These are phyloP conservation scores for Xylaria palmicola DNA, from an alignment of 495 filamentous ascomycete genomes.

Conservation along the genomic window DNA sequence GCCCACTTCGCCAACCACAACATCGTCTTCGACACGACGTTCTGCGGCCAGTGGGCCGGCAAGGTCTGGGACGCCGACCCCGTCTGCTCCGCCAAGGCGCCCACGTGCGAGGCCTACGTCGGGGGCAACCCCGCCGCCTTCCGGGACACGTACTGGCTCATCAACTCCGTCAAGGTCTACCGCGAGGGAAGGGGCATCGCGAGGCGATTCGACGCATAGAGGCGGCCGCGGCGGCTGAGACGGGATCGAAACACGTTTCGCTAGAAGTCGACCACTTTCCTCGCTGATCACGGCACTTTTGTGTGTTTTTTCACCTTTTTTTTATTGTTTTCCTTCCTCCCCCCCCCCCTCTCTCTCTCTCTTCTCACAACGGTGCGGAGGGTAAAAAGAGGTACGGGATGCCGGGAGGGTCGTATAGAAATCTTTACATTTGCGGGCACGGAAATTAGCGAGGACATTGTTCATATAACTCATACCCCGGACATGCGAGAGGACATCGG, in stretches of 20 bases:
- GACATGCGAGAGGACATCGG: slow-evolving; percentile 2
- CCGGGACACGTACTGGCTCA: slow-evolving; percentile 65
- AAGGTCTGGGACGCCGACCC: slow-evolving; percentile 48
- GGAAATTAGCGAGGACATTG: slow-evolving; percentile 7
- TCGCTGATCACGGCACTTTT: background rate
- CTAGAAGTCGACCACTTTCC: background rate
- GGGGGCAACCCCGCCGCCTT: slow-evolving; percentile 60
- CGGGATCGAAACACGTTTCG: background rate
- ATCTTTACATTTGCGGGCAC: slow-evolving; percentile 10
- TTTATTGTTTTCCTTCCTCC: too few species aligned
- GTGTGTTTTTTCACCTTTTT: too few species aligned
- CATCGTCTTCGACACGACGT: slow-evolving; percentile 78
- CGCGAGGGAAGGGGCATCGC: slow-evolving; percentile 27
- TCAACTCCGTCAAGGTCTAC: slow-evolving; percentile 69
- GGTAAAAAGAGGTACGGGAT: background rate
- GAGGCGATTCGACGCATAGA: slow-evolving; percentile 24
- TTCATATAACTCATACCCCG: slow-evolving; percentile 3
- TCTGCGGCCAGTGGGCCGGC: slow-evolving; percentile 91
- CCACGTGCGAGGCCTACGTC: slow-evolving; percentile 65
- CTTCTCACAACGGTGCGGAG: too few species aligned
- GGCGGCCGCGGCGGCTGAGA: background rate
- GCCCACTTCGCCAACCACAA: slow-evolving; percentile 66
- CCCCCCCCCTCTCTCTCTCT: too few species aligned
- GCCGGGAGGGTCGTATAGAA: background rate
- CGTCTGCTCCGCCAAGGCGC: slow-evolving; percentile 41